Conservation (phyloP, 352 stramenopile genomes). For the Saprolegnia diclina region DNA sequence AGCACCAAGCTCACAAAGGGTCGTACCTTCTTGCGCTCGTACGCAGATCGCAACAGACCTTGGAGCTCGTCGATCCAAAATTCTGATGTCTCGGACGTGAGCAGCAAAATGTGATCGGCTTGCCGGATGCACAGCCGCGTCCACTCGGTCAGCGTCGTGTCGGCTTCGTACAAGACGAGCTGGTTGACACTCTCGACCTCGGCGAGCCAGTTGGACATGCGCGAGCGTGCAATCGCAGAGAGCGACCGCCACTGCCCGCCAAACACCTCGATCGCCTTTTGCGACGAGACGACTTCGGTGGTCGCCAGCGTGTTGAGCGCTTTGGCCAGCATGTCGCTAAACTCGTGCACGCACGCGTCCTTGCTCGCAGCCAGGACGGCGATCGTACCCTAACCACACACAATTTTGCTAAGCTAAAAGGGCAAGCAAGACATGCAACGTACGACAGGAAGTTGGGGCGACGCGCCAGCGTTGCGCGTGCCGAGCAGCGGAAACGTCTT, state of each 20-base stretch:
- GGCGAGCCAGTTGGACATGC: slow-evolving; percentile 55
- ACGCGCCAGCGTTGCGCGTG: not conserved
- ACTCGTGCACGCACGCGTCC: slow-evolving; percentile 63
- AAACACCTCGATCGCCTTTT: slow-evolving; percentile 54
- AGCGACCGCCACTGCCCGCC: slow-evolving; percentile 66
- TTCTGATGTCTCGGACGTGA: slow-evolving; percentile 57
- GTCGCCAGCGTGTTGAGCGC: slow-evolving; percentile 53
- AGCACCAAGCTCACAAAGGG: too few relatives aligned
- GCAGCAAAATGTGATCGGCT: slow-evolving; percentile 73
- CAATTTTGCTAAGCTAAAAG: not conserved
- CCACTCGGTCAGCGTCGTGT: slow-evolving; percentile 63
- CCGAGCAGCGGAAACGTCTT: slow-evolving; percentile 15
- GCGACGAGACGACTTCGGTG: slow-evolving; percentile 65
- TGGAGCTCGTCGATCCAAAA: slow-evolving; percentile 16
- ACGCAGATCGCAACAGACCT: not conserved
- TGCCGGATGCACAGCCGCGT: slow-evolving; percentile 81
- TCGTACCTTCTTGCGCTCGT: slow-evolving; percentile 4
- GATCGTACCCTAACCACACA: slow-evolving; percentile 36
- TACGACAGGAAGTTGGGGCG: slow-evolving; percentile 13
- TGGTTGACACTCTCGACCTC: slow-evolving; percentile 74
- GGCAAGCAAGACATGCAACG: too few relatives aligned
- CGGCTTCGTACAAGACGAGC: slow-evolving; percentile 77
- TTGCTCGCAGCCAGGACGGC: slow-evolving; percentile 75
- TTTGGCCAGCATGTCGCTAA: slow-evolving; percentile 55
- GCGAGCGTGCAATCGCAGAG: slow-evolving; percentile 53